phyloP scores from a whole-genome alignment of 2,329 filamentous ascomycete genomes.

The Stromatinia cepivora region DNA sequence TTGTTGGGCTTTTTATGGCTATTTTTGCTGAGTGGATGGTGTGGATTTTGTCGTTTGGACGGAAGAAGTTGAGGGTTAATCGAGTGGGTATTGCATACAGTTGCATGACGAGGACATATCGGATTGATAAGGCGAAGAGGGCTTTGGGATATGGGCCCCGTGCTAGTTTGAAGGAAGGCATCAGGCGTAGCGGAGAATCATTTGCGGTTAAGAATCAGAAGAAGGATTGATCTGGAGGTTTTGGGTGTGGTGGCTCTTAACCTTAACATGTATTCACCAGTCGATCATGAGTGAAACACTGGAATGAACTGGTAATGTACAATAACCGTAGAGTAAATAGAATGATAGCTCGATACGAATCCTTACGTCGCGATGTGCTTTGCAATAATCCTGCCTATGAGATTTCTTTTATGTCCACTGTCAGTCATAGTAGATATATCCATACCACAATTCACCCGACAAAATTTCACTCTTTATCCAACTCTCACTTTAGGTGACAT shows the following conservation, averaged over 20 bases:
- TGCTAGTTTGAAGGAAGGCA: not conserved
- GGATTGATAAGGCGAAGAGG: not conserved
- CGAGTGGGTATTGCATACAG: not conserved
- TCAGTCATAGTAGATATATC: not conserved
- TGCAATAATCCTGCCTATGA: not conserved
- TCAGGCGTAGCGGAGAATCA: not conserved
- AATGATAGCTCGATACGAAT: not conserved
- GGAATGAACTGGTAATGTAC: too few relatives aligned
- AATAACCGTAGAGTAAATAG: not conserved
- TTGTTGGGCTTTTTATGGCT: conserved; percentile 21
- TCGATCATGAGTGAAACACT: not conserved
- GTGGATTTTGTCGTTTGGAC: conserved; percentile 26
- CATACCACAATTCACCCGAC: not conserved
- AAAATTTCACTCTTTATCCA: not conserved
- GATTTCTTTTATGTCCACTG: not conserved
- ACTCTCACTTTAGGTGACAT: too few relatives aligned
- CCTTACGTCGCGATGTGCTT: not conserved
- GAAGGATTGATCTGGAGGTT: not conserved
- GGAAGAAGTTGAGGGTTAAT: conserved; percentile 8
- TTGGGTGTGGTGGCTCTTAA: not conserved
- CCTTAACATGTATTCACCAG: not conserved
- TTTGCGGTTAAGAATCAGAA: not conserved
- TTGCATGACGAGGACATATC: not conserved
- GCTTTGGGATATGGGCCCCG: not conserved
- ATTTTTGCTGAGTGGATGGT: conserved; percentile 28